phyloP scores from a whole-genome alignment of 2,329 filamentous ascomycete genomes.

The Cladosporium phlei region DNA sequence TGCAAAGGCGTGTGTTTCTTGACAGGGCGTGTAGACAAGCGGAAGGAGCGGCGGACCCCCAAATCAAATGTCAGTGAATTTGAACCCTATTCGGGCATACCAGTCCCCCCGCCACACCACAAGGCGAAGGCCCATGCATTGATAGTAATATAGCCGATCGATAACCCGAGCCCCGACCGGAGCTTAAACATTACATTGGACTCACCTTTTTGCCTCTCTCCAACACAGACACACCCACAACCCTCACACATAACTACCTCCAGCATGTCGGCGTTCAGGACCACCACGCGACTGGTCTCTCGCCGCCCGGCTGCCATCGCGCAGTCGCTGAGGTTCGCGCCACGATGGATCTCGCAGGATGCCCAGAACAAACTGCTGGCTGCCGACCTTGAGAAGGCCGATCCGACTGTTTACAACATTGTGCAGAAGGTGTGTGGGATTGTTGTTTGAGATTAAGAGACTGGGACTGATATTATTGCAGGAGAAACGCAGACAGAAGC shows the following conservation, averaged over 20 bases:
- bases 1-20: conserved; percentile 6
- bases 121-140: neutral
- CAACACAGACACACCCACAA: neutral
- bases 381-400: conserved; percentile 73
- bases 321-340: conserved; percentile 28
- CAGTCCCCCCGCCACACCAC: neutral
- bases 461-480: conserved; percentile 35
- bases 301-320: conserved; percentile 27
- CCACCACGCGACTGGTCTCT: conserved; percentile 35
- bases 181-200: conserved; percentile 6
- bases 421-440: conserved; percentile 74
- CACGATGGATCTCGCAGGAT: conserved; percentile 40
- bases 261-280: conserved; percentile 40
- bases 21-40: conserved; percentile 5
- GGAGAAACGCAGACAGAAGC: conserved; percentile 95
- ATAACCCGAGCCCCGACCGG: conserved; percentile 3
- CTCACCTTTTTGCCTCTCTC: conserved; percentile 1
- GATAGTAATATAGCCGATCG: conserved; percentile 1
- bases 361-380: conserved; percentile 68
- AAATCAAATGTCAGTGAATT: conserved; percentile 1
- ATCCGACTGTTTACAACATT: conserved; percentile 82
- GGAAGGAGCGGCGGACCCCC: neutral
- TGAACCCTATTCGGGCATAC: conserved; percentile 8
- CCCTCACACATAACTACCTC: neutral
- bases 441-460: no score